These are phyloP conservation scores for Stephania japonica DNA, from an alignment of 164 flowering plant species.

Conservation along the genomic window DNA sequence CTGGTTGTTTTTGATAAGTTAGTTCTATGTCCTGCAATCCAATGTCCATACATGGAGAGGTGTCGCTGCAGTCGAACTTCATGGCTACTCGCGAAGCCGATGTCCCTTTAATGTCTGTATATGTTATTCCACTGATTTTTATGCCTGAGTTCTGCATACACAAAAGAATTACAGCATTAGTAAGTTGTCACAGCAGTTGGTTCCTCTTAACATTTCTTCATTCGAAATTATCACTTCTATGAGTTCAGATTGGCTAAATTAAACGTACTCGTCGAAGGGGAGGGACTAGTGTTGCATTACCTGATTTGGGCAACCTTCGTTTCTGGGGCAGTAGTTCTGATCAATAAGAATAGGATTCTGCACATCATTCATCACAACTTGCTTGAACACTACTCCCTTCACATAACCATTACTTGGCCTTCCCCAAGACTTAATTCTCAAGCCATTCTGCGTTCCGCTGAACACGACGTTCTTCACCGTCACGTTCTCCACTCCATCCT, in stretches of 20 bases:
- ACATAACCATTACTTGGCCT: conserved; percentile 37
- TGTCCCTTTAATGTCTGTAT: conserved; percentile 20
- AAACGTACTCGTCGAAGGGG: no score
- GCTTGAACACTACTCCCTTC: conserved; percentile 17
- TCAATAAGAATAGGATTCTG: conserved; percentile 34
- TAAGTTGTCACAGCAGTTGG: no score
- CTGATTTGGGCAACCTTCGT: conserved; percentile 31
- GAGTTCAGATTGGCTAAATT: no score
- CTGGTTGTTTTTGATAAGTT: conserved; percentile 15
- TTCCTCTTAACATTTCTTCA: no score
- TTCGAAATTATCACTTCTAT: no score
- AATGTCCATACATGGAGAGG: conserved; percentile 21
- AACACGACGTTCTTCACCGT: conserved; percentile 24
- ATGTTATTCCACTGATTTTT: conserved; percentile 22
- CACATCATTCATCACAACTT: conserved; percentile 26
- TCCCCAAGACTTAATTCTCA: conserved; percentile 45
- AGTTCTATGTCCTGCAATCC: conserved; percentile 19
- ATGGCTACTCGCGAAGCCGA: conserved; percentile 22
- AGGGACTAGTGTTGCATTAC: conserved; percentile 12
- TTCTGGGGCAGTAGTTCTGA: conserved; percentile 36
- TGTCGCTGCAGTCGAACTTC: conserved; percentile 25
- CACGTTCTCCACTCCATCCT: conserved; percentile 37
- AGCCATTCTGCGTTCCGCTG: conserved; percentile 35
- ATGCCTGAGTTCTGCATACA: conserved; percentile 31
- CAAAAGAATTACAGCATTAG: neutral